phyloP scores from a whole-genome alignment of 2,329 filamentous ascomycete genomes.

The Verruconis gallopava region DNA sequence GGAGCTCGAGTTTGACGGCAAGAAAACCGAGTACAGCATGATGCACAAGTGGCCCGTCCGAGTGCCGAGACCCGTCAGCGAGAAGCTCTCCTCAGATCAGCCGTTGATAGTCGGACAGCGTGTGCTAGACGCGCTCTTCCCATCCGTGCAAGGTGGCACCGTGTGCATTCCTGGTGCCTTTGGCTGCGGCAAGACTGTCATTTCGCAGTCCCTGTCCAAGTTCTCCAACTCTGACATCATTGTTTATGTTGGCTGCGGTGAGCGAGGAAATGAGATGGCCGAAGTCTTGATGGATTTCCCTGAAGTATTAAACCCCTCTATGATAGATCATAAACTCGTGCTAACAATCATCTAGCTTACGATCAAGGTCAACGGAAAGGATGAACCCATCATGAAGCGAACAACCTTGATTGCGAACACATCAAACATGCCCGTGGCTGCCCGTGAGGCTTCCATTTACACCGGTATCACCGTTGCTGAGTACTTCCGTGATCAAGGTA shows the following conservation, averaged over 20 bases:
- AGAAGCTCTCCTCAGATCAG: slow-evolving; percentile 78
- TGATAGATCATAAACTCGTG: not conserved
- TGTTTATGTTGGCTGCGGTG: slow-evolving; percentile 84
- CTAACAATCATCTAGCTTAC: slow-evolving; percentile 47
- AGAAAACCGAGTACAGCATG: slow-evolving; percentile 90
- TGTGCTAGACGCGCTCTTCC: slow-evolving; percentile 92
- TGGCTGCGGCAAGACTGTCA: slow-evolving; percentile 98
- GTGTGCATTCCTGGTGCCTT: slow-evolving; percentile 98
- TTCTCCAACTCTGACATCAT: slow-evolving; percentile 99
- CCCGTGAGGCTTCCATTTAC: slow-evolving; percentile 97
- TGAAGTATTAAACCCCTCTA: slow-evolving; percentile 39
- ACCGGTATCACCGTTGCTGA: slow-evolving; percentile 91
- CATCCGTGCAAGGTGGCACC: slow-evolving; percentile 90
- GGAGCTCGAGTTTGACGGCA: slow-evolving; percentile 93
- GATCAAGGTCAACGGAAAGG: slow-evolving; percentile 84
- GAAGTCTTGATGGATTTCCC: slow-evolving; percentile 99
- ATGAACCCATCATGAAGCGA: slow-evolving; percentile 99
- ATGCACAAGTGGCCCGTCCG: slow-evolving; percentile 99
- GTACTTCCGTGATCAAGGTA: slow-evolving; percentile 94
- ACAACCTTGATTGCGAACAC: slow-evolving; percentile 98
- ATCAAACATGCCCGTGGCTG: slow-evolving; percentile 98
- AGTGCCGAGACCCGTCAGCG: slow-evolving; percentile 80
- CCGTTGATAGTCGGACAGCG: slow-evolving; percentile 95
- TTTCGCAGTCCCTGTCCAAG: slow-evolving; percentile 95
- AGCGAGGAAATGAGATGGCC: slow-evolving; percentile 98